These are phyloP conservation scores for Aspergillus caelatus DNA, from an alignment of 2,329 filamentous ascomycete species.

Conservation along the genomic window DNA sequence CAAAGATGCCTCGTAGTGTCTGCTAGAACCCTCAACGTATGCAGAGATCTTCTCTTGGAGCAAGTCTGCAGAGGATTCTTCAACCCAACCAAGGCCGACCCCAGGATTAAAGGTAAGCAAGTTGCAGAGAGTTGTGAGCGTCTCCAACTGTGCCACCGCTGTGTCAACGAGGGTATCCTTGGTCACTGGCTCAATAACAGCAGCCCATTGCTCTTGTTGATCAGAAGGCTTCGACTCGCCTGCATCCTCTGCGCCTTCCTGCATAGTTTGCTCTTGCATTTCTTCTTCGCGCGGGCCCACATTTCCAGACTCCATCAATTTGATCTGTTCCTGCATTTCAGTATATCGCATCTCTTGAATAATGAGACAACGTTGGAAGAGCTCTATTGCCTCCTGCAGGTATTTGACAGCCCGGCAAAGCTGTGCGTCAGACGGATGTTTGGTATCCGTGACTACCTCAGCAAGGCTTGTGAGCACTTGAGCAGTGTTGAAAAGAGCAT, in stretches of 20 bases:
- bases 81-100: conserved; percentile 58
- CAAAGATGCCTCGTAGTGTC: conserved; percentile 56
- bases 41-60: conserved; percentile 56
- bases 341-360: conserved; percentile 55
- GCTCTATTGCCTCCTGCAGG: conserved; percentile 63
- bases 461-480: conserved; percentile 70
- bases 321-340: conserved; percentile 48
- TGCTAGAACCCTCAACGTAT: conserved; percentile 52
- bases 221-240: conserved; percentile 26
- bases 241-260: conserved; percentile 13
- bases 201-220: conserved; percentile 63
- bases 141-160: conserved; percentile 64
- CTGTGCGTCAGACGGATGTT: conserved; percentile 45
- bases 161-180: conserved; percentile 69
- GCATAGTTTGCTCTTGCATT: conserved; percentile 15
- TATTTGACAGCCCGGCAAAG: conserved; percentile 54
- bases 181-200: conserved; percentile 68
- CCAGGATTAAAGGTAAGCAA: conserved; percentile 47
- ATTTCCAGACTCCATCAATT: conserved; percentile 38
- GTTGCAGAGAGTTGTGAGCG: conserved; percentile 55
- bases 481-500: conserved; percentile 71
- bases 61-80: conserved; percentile 58
- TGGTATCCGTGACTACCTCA: conserved; percentile 60
- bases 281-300: conserved; percentile 18
- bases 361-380: conserved; percentile 61